These are phyloP conservation scores for Aspergillus spinulosporus DNA, from an alignment of 2,329 filamentous ascomycete genomes.

Conservation along the genomic window DNA sequence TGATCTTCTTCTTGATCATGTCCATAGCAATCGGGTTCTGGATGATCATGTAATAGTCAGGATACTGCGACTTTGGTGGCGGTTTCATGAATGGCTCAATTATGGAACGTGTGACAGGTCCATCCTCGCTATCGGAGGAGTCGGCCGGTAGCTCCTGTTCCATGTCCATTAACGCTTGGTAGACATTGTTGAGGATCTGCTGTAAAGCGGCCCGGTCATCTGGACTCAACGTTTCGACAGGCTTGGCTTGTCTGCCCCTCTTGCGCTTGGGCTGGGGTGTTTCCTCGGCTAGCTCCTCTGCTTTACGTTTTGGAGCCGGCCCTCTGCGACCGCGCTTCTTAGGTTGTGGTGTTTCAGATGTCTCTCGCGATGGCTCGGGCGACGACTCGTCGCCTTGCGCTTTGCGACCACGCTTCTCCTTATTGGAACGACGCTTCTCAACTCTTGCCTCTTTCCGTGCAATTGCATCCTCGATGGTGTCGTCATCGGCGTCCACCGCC, in stretches of 20 bases:
- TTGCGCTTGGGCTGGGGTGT: constrained; percentile 77
- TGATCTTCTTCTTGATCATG: constrained; percentile 90
- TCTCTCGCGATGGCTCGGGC: constrained; percentile 75
- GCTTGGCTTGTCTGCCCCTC: constrained; percentile 70
- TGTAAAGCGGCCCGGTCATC: constrained; percentile 77
- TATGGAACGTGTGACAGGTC: constrained; percentile 69
- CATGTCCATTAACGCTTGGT: constrained; percentile 77
- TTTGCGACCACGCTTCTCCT: constrained; percentile 59
- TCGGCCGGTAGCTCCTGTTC: constrained; percentile 68
- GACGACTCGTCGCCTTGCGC: constrained; percentile 62
- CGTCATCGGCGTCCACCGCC: constrained; percentile 95
- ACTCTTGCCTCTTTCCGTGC: constrained; percentile 84
- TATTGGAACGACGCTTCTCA: constrained; percentile 75
- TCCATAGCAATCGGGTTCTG: constrained; percentile 94
- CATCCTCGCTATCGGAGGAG: constrained; percentile 54
- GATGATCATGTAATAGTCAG: constrained; percentile 95
- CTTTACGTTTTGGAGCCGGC: constrained; percentile 81
- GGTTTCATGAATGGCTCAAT: constrained; percentile 94
- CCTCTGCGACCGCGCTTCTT: constrained; percentile 77
- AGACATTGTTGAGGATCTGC: constrained; percentile 72
- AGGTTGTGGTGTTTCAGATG: constrained; percentile 74
- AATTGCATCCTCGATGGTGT: constrained; percentile 88
- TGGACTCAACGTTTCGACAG: constrained; percentile 63
- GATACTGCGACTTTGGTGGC: constrained; percentile 83
- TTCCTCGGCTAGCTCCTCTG: constrained; percentile 72